Evolutionary conservation across 2,329 filamentous ascomycete genomes (phyloP), one percentile per base, ranked within the genome.

Genomic region (Fusarium tuaranense): DNA sequence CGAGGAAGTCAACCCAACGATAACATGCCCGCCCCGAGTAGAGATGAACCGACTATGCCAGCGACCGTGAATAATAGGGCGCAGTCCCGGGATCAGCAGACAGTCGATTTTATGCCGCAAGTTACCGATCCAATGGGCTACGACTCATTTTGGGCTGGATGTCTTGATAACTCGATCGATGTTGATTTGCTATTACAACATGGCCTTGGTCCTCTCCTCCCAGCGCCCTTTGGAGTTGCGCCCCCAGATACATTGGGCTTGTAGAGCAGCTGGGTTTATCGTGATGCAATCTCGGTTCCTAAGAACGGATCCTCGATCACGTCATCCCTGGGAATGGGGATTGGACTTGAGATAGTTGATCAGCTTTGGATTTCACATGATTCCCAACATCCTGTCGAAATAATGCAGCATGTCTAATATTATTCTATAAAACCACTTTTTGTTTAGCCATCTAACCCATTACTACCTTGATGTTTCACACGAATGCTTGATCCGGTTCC

Each of bases 111-210:
- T 10, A 16, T 65, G 0, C 48, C 58, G 0, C 67, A 60, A 3
- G 7, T 46, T n/a, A 0, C 32, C 1, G 71, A 74, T 18, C 71
- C 64, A 7, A 46, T 74, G 7, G 51, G 34, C 0, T 51, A 46
- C 9, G 71, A 74, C 0, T 63, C 46, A 0, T 74, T 74, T 5
- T 74, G 71, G 71, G 51, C 68, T 0, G 60, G 60, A 12, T 62
- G 41, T 36, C 41, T 62, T 22, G 63, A 74, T 12, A 30, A 66
- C 36, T 66, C 44, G 0, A 69, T 74, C 30, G 71, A 74, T 20
- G 64, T 74, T n/a, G 71, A 74, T n/a, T 8, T 72, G 16, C 48
- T 73, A 5, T 5, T 73, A 9, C 71, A 73, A 5, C 55, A 73
- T 60, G 71, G 71, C 5, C 6, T 73, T 3, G 63, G 63, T 4